Percentiles rank a stretch among this genome's conserved stretches.
Conservation (phyloP, 495 filamentous ascomycete genomes). For the Entonaema liquescens region DNA sequence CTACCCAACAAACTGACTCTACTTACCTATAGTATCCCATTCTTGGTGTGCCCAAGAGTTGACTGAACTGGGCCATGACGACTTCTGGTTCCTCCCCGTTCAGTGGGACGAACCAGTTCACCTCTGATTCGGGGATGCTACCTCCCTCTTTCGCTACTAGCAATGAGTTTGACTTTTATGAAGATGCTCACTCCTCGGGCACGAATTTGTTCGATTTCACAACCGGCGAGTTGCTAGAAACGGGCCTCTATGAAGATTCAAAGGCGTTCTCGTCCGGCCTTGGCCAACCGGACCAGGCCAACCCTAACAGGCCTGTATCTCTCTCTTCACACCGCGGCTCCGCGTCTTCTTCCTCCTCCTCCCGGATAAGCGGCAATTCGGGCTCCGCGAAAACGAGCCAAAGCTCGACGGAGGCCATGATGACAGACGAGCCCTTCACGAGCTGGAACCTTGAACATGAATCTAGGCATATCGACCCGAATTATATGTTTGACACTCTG, state of each 20-base stretch:
- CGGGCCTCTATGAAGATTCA: conserved; percentile 8
- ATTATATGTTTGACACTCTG: conserved; percentile 30
- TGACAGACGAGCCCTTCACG: conserved; percentile 25
- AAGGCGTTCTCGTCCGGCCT: conserved; percentile 19
- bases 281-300: conserved; percentile 5
- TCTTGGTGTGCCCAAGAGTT: not conserved
- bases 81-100: conserved; percentile 28
- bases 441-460: conserved; percentile 34
- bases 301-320: conserved; percentile 5
- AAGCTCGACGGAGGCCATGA: conserved; percentile 35
- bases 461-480: conserved; percentile 14
- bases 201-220: conserved; percentile 25
- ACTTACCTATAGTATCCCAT: not conserved
- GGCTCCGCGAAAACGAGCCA: conserved; percentile 39
- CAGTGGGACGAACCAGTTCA: conserved; percentile 28
- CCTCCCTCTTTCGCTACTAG: conserved; percentile 17
- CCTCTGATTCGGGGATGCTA: conserved; percentile 27
- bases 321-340: conserved; percentile 41
- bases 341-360: conserved; percentile 45
- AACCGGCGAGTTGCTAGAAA: conserved; percentile 13
- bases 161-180: conserved; percentile 36
- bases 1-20: not conserved
- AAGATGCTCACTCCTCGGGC: conserved; percentile 11
- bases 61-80: conserved; percentile 32
- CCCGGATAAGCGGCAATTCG: conserved; percentile 28